A percentile compares a stretch with the other conserved stretches of the same genome.
Conservation (phyloP, 371 early-diverging fungal genomes). For the Mucor saturninus region DNA sequence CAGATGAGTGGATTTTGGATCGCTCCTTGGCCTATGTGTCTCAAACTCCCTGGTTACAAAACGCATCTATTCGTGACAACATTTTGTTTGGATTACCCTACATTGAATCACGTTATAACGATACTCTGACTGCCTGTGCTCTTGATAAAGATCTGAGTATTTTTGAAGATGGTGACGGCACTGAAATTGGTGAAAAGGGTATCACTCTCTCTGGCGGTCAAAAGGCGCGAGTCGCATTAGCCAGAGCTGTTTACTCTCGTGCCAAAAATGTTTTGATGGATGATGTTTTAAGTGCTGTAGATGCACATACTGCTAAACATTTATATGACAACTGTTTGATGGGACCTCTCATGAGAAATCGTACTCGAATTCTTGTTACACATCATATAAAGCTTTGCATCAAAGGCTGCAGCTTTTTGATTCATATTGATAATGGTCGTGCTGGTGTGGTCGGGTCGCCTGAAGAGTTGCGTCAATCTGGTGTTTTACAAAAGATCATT, state of each 20-base stretch:
- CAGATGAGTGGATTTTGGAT: slow-evolving; percentile 33
- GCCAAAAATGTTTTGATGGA: slow-evolving; percentile 75
- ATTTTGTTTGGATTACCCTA: slow-evolving; percentile 81
- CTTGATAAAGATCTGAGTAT: slow-evolving; percentile 81
- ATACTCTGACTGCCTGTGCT: slow-evolving; percentile 70
- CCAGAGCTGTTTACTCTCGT: slow-evolving; percentile 79
- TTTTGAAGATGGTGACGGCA: slow-evolving; percentile 81
- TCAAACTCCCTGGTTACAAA: slow-evolving; percentile 85
- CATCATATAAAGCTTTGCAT: slow-evolving; percentile 83
- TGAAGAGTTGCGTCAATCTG: slow-evolving; percentile 46
- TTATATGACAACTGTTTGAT: slow-evolving; percentile 72
- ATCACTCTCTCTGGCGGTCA: slow-evolving; percentile 90
- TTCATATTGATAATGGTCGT: slow-evolving; percentile 51
- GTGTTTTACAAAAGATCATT: slow-evolving; percentile 15
- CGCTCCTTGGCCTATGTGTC: slow-evolving; percentile 76
- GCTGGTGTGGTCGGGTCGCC: slow-evolving; percentile 50
- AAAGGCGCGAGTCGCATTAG: slow-evolving; percentile 75
- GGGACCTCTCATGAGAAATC: slow-evolving; percentile 67
- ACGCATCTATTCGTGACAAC: slow-evolving; percentile 81
- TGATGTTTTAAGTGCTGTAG: slow-evolving; percentile 83
- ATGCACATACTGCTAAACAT: slow-evolving; percentile 87
- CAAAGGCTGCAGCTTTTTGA: slow-evolving; percentile 29
- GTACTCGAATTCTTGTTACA: slow-evolving; percentile 86
- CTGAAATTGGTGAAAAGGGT: slow-evolving; percentile 91
- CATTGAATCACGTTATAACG: slow-evolving; percentile 65